Base-by-base conservation (phyloP, 371 early-diverging fungal species). In the Lichtheimia ramosa region DNA sequence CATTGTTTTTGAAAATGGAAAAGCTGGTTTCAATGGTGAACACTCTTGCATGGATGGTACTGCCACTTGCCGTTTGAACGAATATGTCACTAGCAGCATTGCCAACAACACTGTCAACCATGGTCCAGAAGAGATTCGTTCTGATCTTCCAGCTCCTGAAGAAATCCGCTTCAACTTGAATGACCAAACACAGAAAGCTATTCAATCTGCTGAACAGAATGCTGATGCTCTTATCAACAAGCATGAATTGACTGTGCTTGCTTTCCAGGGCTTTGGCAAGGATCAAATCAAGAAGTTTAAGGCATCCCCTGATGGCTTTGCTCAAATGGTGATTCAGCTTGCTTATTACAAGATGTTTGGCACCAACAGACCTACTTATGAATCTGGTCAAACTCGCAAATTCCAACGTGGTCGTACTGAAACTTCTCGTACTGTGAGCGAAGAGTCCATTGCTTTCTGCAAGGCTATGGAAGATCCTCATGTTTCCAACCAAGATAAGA, bases 41-140 rank as follows among this genome's bases (percentile, higher is more conserved):
- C 98, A 97, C 78, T 93, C 95, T 54, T 91, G 90, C 79, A 96
- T 96, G 96, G 98, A 98, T 66, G 98, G 93, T 56, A 96, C 96
- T 24, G 91, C 94, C 23, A 93, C 95, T 18, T 77, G 83, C 66
- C 88, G 94, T 51, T 73, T 96, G 79, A 81, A 81, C 69, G 90
- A 90, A 64, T 90, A 69, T 58, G 75, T 89, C 43, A 72, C 74
- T 64, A 75, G 81, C 39, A 66, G 62, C 50, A 48, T 59, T 34
- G 34, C 70, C 53, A 76, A 75, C 54, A 79, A 83, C 69, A 80
- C 79, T 56, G 75, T 92, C 58, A 75, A 90, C 53, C 89, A 90
- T 69, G 90, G 90, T 0, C 58, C 79, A 20, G 51, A 72, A 43
- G 39, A 64, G 10, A 75, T 81, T 46, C 78, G 87, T 25, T 43